Evolutionary conservation across 495 filamentous ascomycete species (phyloP).

Genomic region (Talaromyces liani): DNA sequence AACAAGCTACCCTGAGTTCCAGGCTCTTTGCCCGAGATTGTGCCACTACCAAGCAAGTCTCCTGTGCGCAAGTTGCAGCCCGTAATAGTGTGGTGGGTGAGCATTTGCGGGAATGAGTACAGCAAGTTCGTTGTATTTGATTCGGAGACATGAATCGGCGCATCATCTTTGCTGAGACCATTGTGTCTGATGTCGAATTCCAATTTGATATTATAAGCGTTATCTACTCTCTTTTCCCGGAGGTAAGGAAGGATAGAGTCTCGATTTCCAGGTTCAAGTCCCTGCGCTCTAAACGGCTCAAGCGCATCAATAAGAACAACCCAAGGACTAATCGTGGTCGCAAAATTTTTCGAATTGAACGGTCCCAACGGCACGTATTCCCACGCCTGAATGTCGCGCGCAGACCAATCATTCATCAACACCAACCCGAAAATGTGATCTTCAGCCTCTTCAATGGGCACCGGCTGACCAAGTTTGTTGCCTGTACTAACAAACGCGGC

Average conservation of each 20-base stretch:
- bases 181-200: slow-evolving; percentile 65
- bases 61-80: slow-evolving; percentile 78
- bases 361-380: slow-evolving; percentile 82
- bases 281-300: slow-evolving; percentile 57
- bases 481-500: slow-evolving; percentile 69
- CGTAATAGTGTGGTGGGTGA: slow-evolving; percentile 81
- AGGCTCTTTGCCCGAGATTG: slow-evolving; percentile 67
- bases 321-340: slow-evolving; percentile 84
- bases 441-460: slow-evolving; percentile 59
- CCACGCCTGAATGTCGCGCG: slow-evolving; percentile 85
- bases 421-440: slow-evolving; percentile 82
- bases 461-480: slow-evolving; percentile 57
- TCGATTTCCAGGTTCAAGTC: slow-evolving; percentile 51
- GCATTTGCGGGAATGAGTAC: slow-evolving; percentile 91
- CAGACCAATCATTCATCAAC: slow-evolving; percentile 92
- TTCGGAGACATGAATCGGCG: slow-evolving; percentile 53
- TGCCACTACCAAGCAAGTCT: slow-evolving; percentile 83
- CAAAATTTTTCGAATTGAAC: slow-evolving; percentile 91
- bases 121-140: slow-evolving; percentile 68
- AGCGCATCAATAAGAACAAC: slow-evolving; percentile 80
- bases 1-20: slow-evolving; percentile 66
- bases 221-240: slow-evolving; percentile 53
- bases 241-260: slow-evolving; percentile 62
- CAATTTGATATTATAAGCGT: slow-evolving; percentile 67
- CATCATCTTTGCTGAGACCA: slow-evolving; percentile 35